A percentile compares a stretch with the other conserved stretches of the same genome.
phyloP scores from a whole-genome alignment of 139 green algal genomes.

The Chlorella sp. region DNA sequence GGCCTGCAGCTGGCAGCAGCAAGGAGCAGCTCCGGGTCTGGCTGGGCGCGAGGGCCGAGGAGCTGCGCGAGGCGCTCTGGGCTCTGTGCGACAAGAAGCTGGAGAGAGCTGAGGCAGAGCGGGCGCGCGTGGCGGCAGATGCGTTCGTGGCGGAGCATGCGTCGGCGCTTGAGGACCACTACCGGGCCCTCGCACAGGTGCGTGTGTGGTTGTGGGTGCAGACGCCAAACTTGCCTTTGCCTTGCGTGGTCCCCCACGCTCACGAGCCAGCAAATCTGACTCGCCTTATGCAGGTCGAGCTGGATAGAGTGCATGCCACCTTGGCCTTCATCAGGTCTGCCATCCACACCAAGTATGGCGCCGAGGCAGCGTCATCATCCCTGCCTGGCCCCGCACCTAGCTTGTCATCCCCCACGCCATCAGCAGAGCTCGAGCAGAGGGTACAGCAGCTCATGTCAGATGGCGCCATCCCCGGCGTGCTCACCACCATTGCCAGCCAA shows the following conservation, averaged over 20 bases:
- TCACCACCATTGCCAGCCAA: background rate
- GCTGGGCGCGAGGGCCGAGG: slow-evolving; percentile 57
- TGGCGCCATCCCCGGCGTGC: no score
- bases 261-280: background rate
- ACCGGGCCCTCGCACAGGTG: slow-evolving; percentile 31
- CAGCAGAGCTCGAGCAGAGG: no score
- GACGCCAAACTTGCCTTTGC: background rate
- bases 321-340: slow-evolving; percentile 14
- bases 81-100: slow-evolving; percentile 60
- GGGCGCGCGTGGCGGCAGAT: slow-evolving; percentile 26
- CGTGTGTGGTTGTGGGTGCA: no score
- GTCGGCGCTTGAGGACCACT: slow-evolving; percentile 19
- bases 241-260: background rate
- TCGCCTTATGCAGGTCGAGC: slow-evolving; percentile 22
- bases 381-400: no score
- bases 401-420: no score
- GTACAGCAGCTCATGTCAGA: no score
- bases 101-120: slow-evolving; percentile 47
- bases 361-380: no score
- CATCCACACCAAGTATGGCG: slow-evolving; percentile 4
- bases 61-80: slow-evolving; percentile 71
- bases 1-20: no score
- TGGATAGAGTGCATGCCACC: slow-evolving; percentile 38
- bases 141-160: slow-evolving; percentile 40
- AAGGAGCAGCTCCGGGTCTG: no score